Base-by-base conservation (phyloP, 805 yeast species). In the Lachancea dasiensis region DNA sequence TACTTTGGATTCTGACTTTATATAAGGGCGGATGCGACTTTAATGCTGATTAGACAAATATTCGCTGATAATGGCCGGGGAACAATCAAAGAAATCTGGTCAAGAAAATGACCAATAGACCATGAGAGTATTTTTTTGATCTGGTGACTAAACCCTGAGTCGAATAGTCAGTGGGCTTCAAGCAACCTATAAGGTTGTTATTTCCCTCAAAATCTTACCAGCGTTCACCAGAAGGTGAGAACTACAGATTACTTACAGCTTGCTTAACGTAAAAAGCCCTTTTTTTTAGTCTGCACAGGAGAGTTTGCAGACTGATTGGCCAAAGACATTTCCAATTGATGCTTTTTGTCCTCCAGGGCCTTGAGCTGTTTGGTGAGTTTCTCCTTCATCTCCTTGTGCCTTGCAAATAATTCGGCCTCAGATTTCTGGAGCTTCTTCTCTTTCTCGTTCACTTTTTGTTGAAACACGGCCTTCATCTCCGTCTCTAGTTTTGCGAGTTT, bases 311-410 rank as follows among this genome's bases (percentile, higher is more conserved):
- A 65, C 35, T 52, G 61, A 17, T 55, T 45, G 21, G 47, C 47
- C 25, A 56, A 36, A n/a, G 63, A 53, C 46, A 58, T 46, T 61
- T 84, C 92, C 51, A 92, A 71, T 60, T 79, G 86, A 45, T 71
- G 74, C 67, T 87, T 89, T 67, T 86, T 86, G 49, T 87, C 96
- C 63, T 92, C 97, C 56, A 92, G 73, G 54, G 87, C 77, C 58
- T 81, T 82, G 49, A 90, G 77, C 65, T 90, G 96, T 62, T 83
- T 83, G 48, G 82, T 71, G 60, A 92, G 74, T 65, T 86, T 86
- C 58, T 90, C 97, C 66, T 90, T 90, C 90, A 90, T 89, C 64
- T 92, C 97, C 65, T 86, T 86, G 65, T 92, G 98, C 63, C 94
- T 81, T 27, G 92, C 76, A 61, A 90, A 90, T 58, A 92, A 75